Conservation (phyloP, 345 rosid genomes). For the Camelina laxa region DNA sequence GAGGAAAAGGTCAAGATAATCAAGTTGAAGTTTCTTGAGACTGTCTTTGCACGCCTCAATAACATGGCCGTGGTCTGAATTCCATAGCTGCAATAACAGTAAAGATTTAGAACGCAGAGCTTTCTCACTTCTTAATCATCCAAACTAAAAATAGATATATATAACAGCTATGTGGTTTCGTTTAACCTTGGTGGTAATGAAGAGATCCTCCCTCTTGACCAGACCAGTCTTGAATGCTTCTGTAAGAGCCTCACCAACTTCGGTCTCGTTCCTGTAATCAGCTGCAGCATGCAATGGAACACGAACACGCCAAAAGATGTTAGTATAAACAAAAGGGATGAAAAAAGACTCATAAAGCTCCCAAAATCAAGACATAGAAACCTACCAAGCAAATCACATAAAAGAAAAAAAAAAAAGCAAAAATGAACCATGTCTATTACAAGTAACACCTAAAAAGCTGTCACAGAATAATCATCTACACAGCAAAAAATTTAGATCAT, state of each 20-base stretch:
- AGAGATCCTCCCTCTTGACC: slow-evolving; percentile 85
- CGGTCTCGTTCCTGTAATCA: slow-evolving; percentile 71
- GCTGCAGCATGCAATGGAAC: slow-evolving; percentile 49
- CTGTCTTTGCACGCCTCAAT: slow-evolving; percentile 87
- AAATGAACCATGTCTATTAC: background rate
- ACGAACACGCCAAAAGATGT: background rate
- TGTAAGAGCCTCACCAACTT: slow-evolving; percentile 77
- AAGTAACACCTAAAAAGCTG: background rate
- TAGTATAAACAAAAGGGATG: background rate
- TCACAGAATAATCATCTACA: background rate
- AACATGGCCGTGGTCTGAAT: slow-evolving; percentile 93
- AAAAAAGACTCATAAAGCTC: background rate
- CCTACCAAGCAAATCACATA: background rate
- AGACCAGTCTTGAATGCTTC: slow-evolving; percentile 66
- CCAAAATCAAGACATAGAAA: background rate
- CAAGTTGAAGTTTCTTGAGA: slow-evolving; percentile 83
- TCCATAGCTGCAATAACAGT: slow-evolving; percentile 73
- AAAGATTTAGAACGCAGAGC: background rate
- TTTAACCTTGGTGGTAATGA: slow-evolving; percentile 78
- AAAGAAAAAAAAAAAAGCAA: background rate
- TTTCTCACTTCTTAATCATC: background rate
- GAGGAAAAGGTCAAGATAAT: slow-evolving; percentile 87
- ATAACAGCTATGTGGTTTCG: background rate
- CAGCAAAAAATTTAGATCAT: background rate
- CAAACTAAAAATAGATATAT: background rate